Percentiles rank a stretch among this genome's conserved stretches.
phyloP scores from a whole-genome alignment of 2,329 filamentous ascomycete genomes.

The Pseudocercospora vitis region DNA sequence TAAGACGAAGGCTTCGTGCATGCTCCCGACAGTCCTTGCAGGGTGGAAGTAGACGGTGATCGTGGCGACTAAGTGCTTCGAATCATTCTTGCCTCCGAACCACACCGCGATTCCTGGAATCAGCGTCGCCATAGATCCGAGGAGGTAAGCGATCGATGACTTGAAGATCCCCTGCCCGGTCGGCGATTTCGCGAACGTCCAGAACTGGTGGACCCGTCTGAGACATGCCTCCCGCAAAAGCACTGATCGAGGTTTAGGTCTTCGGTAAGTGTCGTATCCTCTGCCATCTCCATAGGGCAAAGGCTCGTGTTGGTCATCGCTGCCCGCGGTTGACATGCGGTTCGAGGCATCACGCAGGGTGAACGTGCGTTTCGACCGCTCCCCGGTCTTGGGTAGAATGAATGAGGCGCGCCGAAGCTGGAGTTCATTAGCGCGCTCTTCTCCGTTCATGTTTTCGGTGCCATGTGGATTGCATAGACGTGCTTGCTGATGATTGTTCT shows the following conservation, averaged over 20 bases:
- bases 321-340: conserved; percentile 37
- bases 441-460: neutral
- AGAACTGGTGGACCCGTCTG: conserved; percentile 14
- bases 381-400: conserved; percentile 81
- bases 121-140: conserved; percentile 85
- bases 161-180: conserved; percentile 81
- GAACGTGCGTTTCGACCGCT: conserved; percentile 77
- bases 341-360: conserved; percentile 62
- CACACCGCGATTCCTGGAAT: conserved; percentile 69
- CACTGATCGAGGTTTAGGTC: conserved; percentile 9
- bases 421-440: conserved; percentile 7
- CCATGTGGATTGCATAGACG: conserved; percentile 1
- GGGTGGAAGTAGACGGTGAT: conserved; percentile 95
- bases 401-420: conserved; percentile 77
- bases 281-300: conserved; percentile 26
- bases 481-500: neutral
- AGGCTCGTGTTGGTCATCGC: conserved; percentile 35
- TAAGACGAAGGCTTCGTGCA: conserved; percentile 80
- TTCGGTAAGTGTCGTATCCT: conserved; percentile 7
- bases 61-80: conserved; percentile 91
- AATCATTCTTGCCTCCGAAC: conserved; percentile 74
- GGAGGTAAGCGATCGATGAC: conserved; percentile 83
- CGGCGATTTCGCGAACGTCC: conserved; percentile 52
- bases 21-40: conserved; percentile 79
- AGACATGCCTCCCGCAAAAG: conserved; percentile 15